Evolutionary conservation across 2,329 filamentous ascomycete genomes (phyloP), one percentile per base, ranked within the genome.

Genomic region (Onygena corvina): DNA sequence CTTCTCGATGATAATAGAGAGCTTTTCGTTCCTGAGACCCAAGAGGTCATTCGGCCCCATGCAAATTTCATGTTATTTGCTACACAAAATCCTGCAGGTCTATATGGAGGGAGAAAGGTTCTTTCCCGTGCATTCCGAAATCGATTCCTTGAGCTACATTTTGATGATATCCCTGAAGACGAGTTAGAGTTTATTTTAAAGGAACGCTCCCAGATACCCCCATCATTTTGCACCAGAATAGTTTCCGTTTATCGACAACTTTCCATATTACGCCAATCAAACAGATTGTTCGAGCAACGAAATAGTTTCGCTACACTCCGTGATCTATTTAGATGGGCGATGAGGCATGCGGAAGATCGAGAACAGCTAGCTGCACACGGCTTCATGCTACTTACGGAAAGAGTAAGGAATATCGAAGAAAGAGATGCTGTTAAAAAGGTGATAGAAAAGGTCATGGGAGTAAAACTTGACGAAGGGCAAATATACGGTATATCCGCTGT

Each of bases 31-130:
- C 90, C 93, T 0, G 92, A 99, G 64, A 96, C 92, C 0, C 92
- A 98, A 65, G 89, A 98, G 63, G 74, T 93, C 30, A 84, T 99
- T 34, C 83, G 82, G 27, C 93, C 92, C 0, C 89, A 98, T 56
- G 81, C 87, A 25, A 89, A 93, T 58, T 98, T 98, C 64, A 94
- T 96, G 79, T 77, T 99, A 0, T 98, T 98, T 60, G 92, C 92
- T 1, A 99, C 92, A 0, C 92, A 99, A 62, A 98, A 99, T 57
- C 92, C 92, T 0, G 84, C 93, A 18, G 92, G 92, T 30, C 70
- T 98, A 1, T 99, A 99, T 59, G 93, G 93, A 51, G 92, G 92
- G 12, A 79, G 92, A 58, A 99, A 99, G 62, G 81, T 86, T 0
- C 73, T 99, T 5, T 96, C 92, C 1, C 79, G 93, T 35, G 92